phyloP scores from a whole-genome alignment of 2,329 filamentous ascomycete genomes.

The Fusarium compactum region DNA sequence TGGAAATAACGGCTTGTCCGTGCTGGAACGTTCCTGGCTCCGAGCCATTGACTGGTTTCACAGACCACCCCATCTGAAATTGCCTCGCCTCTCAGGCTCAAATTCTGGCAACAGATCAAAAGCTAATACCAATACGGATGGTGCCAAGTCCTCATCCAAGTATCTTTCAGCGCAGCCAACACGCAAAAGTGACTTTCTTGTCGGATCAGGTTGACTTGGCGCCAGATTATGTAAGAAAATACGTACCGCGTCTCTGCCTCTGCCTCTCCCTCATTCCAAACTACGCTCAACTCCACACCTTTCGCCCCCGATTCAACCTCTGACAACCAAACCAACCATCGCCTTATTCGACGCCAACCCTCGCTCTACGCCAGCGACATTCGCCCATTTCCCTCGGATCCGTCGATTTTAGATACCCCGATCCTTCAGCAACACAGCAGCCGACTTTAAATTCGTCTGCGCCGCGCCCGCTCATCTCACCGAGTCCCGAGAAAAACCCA shows the following conservation, averaged over 20 bases:
- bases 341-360: slow-evolving; percentile 42
- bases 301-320: slow-evolving; percentile 48
- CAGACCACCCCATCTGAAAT: slow-evolving; percentile 22
- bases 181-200: not conserved
- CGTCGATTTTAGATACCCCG: slow-evolving; percentile 28
- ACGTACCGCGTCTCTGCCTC: slow-evolving; percentile 20
- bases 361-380: slow-evolving; percentile 44
- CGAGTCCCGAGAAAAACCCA: slow-evolving; percentile 44
- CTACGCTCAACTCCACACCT: slow-evolving; percentile 48
- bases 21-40: slow-evolving; percentile 30
- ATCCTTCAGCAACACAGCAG: slow-evolving; percentile 5
- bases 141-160: not conserved
- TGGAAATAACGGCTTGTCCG: slow-evolving; percentile 23
- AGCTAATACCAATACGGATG: not conserved
- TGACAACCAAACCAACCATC: slow-evolving; percentile 44
- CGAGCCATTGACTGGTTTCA: slow-evolving; percentile 23
- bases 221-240: not conserved
- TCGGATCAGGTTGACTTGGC: not conserved
- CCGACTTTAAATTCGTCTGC: slow-evolving; percentile 30
- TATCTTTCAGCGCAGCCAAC: not conserved
- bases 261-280: slow-evolving; percentile 48
- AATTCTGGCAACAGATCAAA: slow-evolving; percentile 17
- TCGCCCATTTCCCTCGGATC: slow-evolving; percentile 37
- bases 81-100: slow-evolving; percentile 53
- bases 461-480: slow-evolving; percentile 31